Percentiles rank a stretch among this genome's conserved stretches.
phyloP scores from a whole-genome alignment of 345 rosid species.

The Hypericum perforatum region DNA sequence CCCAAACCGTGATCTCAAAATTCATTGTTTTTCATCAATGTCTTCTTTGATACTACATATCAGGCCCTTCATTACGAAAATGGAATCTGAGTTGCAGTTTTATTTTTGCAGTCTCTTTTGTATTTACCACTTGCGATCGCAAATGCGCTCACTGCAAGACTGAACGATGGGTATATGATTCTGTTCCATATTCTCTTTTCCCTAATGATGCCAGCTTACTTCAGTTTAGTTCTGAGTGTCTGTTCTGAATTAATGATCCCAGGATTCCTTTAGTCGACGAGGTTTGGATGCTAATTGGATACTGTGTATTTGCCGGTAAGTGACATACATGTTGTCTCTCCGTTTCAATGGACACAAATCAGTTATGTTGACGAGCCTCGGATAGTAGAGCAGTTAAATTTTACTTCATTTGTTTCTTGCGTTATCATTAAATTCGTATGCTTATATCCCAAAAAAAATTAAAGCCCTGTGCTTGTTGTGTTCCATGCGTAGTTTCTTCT shows the following conservation, averaged over 20 bases:
- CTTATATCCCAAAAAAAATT: too few species aligned
- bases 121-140: slow-evolving; percentile 95
- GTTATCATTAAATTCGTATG: not conserved
- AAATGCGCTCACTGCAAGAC: slow-evolving; percentile 77
- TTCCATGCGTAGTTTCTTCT: not conserved
- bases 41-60: not conserved
- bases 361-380: too few species aligned
- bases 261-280: slow-evolving; percentile 90
- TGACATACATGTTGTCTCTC: not conserved
- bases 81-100: slow-evolving; percentile 3
- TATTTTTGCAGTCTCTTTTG: slow-evolving; percentile 57
- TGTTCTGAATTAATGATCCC: slow-evolving; percentile 21
- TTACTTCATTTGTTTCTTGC: not conserved
- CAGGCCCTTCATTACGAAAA: not conserved
- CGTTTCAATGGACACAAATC: too few species aligned
- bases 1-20: not conserved
- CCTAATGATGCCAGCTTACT: not conserved
- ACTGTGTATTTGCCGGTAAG: slow-evolving; percentile 74
- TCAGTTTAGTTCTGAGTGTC: not conserved
- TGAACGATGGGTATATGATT: slow-evolving; percentile 79
- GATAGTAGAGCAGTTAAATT: not conserved
- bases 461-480: too few species aligned
- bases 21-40: not conserved
- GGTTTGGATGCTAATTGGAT: slow-evolving; percentile 87
- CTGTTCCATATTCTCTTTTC: slow-evolving; percentile 1